These are phyloP conservation scores for Starmera stellimalicola DNA, from an alignment of 1,139 yeast genomes.

Conservation along the genomic window DNA sequence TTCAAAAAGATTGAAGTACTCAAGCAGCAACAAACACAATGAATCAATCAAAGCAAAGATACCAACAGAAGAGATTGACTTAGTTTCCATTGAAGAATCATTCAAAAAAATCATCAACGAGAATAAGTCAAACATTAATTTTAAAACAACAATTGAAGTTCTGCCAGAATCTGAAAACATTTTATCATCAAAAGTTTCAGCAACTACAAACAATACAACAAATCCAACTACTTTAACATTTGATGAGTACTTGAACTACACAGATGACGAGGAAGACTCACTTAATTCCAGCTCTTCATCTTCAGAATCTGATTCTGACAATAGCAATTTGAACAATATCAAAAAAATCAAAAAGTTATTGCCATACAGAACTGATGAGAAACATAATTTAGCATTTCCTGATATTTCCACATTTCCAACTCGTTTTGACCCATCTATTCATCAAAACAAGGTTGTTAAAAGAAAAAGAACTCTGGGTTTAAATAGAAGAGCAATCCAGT, in stretches of 20 bases:
- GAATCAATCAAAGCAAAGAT: neutral
- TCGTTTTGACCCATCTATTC: slow-evolving; percentile 19
- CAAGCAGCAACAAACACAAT: too few species aligned
- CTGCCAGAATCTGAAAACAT: neutral
- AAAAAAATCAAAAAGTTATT: slow-evolving; percentile 28
- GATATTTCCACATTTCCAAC: slow-evolving; percentile 20
- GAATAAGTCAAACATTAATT: slow-evolving; percentile 6
- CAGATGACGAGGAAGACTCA: slow-evolving; percentile 7
- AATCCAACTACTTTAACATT: slow-evolving; percentile 1
- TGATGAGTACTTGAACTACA: slow-evolving; percentile 12
- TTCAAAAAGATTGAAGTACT: too few species aligned
- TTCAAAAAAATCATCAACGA: slow-evolving; percentile 18
- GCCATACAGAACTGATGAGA: slow-evolving; percentile 37
- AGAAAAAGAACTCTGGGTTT: slow-evolving; percentile 18
- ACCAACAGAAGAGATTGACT: slow-evolving; percentile 4
- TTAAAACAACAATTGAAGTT: slow-evolving; percentile 1
- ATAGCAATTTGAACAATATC: slow-evolving; percentile 11
- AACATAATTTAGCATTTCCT: slow-evolving; percentile 33
- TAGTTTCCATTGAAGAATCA: slow-evolving; percentile 18
- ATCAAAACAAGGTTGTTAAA: slow-evolving; percentile 15
- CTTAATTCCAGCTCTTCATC: slow-evolving; percentile 10
- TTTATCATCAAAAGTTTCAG: slow-evolving; percentile 1
- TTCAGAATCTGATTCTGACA: slow-evolving; percentile 17
- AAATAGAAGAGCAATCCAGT: slow-evolving; percentile 35
- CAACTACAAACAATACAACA: slow-evolving; percentile 1